phyloP scores from a whole-genome alignment of 139 green algal genomes.

The Coelastrella sp. region DNA sequence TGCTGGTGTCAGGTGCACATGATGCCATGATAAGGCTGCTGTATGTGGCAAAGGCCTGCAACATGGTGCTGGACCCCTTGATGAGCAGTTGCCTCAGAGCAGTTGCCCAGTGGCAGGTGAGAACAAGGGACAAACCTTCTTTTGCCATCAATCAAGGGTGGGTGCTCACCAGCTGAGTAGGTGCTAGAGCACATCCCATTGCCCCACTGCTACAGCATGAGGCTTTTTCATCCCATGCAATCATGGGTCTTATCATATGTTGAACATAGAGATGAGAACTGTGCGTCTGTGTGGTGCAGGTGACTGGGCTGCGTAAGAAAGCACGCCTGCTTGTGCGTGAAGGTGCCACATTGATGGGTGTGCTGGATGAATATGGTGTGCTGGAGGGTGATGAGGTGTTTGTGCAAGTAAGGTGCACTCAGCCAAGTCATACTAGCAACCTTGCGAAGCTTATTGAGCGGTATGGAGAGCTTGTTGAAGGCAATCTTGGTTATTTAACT shows the following conservation, averaged over 20 bases:
- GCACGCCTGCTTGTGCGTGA: conserved; percentile 42
- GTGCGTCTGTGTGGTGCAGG: no score
- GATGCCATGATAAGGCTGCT: conserved; percentile 6
- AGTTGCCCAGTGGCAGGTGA: conserved; percentile 32
- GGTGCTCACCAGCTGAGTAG: neutral
- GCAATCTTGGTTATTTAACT: no score
- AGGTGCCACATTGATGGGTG: conserved; percentile 50
- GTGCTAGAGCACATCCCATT: no score
- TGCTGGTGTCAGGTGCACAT: neutral
- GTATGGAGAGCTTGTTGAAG: no score
- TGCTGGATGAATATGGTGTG: conserved; percentile 54
- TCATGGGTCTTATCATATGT: no score
- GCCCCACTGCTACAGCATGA: no score
- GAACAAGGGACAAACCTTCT: no score
- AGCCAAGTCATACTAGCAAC: no score
- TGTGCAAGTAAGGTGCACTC: conserved; percentile 50
- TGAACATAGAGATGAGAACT: no score
- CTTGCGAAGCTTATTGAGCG: no score
- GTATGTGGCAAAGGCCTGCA: neutral
- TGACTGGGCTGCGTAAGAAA: conserved; percentile 40
- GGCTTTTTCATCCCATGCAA: no score
- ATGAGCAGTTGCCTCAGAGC: conserved; percentile 33
- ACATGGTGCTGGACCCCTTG: conserved; percentile 20
- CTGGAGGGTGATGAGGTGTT: conserved; percentile 53
- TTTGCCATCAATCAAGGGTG: no score